Percentiles rank a stretch among this genome's conserved stretches.
Conservation (phyloP, 73 alveolate genomes). For the Paramecium pentaurelia region DNA sequence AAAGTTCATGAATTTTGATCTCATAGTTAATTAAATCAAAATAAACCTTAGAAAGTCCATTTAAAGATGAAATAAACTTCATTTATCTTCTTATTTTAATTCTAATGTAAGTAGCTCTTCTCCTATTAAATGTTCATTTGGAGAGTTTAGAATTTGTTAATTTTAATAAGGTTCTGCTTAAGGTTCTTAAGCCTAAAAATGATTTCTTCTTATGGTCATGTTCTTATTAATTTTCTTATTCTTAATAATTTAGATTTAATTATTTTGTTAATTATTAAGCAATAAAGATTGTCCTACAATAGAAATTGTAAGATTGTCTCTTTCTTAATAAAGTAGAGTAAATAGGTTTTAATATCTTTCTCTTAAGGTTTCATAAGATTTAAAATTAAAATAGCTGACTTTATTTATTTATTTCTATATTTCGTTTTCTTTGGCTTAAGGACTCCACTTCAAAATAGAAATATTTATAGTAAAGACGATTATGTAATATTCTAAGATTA, state of each 20-base stretch:
- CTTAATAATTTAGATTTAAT: neutral
- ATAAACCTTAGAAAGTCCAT: neutral
- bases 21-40: constrained; percentile 34
- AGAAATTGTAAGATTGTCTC: neutral
- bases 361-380: neutral
- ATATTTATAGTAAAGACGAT: neutral
- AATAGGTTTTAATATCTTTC: neutral
- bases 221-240: neutral
- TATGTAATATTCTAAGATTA: no score
- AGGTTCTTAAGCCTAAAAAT: neutral
- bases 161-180: neutral
- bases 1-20: neutral
- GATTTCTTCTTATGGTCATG: neutral
- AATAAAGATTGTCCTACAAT: neutral
- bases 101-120: constrained; percentile 46
- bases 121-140: neutral
- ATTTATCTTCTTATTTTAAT: neutral
- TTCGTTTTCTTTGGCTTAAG: neutral
- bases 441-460: neutral
- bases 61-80: neutral
- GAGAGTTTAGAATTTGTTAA: neutral
- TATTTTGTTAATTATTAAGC: neutral
- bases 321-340: neutral
- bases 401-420: neutral
- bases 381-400: neutral